Evolutionary conservation across 441 rosid genomes (phyloP).

Genomic region (Flueggea neowawraea): DNA sequence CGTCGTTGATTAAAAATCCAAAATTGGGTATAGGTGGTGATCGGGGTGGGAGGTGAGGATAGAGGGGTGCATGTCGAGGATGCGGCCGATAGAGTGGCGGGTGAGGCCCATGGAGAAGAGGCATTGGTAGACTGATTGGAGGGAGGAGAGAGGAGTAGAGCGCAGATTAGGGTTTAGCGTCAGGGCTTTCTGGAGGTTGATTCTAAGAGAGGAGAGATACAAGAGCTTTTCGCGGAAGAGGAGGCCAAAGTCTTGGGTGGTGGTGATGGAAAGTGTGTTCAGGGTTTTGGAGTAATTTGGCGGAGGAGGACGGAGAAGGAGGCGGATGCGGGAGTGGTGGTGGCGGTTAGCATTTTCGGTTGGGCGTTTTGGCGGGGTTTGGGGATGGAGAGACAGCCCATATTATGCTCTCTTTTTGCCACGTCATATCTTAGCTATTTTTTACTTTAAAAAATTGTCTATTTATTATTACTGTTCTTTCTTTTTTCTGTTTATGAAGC

Average conservation of each 20-base stretch:
- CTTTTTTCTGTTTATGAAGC: too few relatives aligned
- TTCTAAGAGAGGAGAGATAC: constrained; percentile 60
- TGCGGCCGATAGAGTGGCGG: constrained; percentile 55
- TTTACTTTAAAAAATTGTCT: too few relatives aligned
- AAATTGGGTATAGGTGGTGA: constrained; percentile 42
- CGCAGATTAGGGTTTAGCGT: constrained; percentile 61
- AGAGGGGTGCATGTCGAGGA: constrained; percentile 71
- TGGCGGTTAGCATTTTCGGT: background rate
- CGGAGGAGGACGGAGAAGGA: background rate
- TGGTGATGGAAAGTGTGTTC: constrained; percentile 2
- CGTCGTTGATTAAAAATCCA: constrained; percentile 65
- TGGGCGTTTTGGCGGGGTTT: background rate
- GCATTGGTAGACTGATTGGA: constrained; percentile 48
- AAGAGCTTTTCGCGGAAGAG: constrained; percentile 67
- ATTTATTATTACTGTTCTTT: too few relatives aligned
- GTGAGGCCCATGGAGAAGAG: constrained; percentile 64
- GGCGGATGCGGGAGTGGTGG: too few relatives aligned
- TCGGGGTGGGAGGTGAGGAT: constrained; percentile 58
- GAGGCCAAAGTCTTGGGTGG: constrained; percentile 45
- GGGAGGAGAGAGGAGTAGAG: constrained; percentile 56
- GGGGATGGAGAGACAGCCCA: too few relatives aligned
- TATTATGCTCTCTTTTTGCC: too few relatives aligned
- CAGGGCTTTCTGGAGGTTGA: constrained; percentile 64
- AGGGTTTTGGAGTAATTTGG: background rate
- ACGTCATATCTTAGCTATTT: too few relatives aligned